Evolutionary conservation across 2,329 filamentous ascomycete species (phyloP).

Genomic region (Trichoderma polysporum): DNA sequence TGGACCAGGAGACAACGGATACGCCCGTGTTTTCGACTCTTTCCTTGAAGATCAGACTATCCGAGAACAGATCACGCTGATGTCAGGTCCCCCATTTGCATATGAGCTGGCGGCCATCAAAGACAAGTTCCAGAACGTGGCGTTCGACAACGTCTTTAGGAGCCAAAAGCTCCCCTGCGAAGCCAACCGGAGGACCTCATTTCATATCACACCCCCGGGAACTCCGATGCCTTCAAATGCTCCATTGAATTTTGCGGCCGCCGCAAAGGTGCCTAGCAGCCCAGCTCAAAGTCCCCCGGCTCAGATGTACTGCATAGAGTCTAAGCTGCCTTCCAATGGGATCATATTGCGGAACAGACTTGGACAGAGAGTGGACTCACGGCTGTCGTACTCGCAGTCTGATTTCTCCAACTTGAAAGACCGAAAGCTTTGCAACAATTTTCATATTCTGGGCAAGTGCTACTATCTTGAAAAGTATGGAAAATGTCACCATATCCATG

Average conservation of each 20-base stretch:
- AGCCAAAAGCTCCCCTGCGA: constrained; percentile 28
- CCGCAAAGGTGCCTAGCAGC: constrained; percentile 1
- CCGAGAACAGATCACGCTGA: constrained; percentile 35
- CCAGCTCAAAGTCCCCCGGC: background rate
- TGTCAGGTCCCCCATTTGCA: constrained; percentile 41
- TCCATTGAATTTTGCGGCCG: constrained; percentile 24
- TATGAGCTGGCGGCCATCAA: constrained; percentile 36
- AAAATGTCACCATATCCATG: constrained; percentile 33
- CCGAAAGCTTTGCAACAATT: constrained; percentile 36
- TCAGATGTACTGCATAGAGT: background rate
- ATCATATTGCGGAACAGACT: constrained; percentile 25
- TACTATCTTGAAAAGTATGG: constrained; percentile 8
- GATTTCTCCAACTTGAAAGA: constrained; percentile 29
- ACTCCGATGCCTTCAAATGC: constrained; percentile 17
- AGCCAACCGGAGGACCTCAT: constrained; percentile 24
- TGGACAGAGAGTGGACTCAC: constrained; percentile 33
- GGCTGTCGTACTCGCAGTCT: constrained; percentile 23
- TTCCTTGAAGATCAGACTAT: constrained; percentile 29
- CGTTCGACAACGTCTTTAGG: constrained; percentile 30
- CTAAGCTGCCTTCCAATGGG: background rate
- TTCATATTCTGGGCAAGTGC: constrained; percentile 32
- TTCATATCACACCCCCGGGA: constrained; percentile 24
- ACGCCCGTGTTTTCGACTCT: constrained; percentile 40
- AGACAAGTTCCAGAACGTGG: constrained; percentile 28
- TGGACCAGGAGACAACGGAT: constrained; percentile 43